Conservation (phyloP, 495 filamentous ascomycete species). For the Neurospora sp. region DNA sequence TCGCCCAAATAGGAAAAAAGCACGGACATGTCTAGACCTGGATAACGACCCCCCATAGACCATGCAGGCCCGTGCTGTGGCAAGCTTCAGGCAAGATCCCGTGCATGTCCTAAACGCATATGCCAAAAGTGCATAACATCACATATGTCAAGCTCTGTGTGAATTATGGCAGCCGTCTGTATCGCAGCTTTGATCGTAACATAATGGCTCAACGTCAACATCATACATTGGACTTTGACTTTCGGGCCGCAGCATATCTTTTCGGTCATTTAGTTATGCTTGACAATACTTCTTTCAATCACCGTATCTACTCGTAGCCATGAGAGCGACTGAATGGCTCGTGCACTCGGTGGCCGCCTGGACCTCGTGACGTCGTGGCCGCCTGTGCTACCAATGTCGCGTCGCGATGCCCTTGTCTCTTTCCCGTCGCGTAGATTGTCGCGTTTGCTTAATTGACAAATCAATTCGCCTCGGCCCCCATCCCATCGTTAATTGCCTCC, state of each 20-base stretch:
- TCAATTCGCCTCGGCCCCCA: not conserved
- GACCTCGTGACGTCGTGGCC: slow-evolving; percentile 20
- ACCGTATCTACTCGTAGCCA: not conserved
- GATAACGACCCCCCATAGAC: not conserved
- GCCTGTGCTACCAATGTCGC: slow-evolving; percentile 1
- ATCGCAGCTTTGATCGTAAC: not conserved
- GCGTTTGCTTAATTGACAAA: slow-evolving; percentile 10
- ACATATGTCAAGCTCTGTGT: not conserved
- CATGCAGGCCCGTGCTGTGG: not conserved
- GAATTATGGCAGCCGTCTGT: not conserved
- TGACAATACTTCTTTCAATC: not conserved
- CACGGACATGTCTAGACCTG: not conserved
- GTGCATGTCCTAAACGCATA: not conserved
- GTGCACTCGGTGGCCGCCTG: not conserved
- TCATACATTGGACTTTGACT: not conserved
- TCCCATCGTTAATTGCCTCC: not conserved
- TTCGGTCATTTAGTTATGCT: not conserved
- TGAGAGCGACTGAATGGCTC: not conserved
- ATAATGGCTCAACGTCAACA: not conserved
- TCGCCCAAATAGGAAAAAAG: not conserved
- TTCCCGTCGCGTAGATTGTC: slow-evolving; percentile 14
- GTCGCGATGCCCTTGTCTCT: slow-evolving; percentile 9
- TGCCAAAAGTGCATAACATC: not conserved
- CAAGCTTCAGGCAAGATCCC: not conserved
- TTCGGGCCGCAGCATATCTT: not conserved